Evolutionary conservation across 768 basidiomycete genomes (phyloP), one percentile per base, ranked within the genome.

Genomic region (Trametes elegans): DNA sequence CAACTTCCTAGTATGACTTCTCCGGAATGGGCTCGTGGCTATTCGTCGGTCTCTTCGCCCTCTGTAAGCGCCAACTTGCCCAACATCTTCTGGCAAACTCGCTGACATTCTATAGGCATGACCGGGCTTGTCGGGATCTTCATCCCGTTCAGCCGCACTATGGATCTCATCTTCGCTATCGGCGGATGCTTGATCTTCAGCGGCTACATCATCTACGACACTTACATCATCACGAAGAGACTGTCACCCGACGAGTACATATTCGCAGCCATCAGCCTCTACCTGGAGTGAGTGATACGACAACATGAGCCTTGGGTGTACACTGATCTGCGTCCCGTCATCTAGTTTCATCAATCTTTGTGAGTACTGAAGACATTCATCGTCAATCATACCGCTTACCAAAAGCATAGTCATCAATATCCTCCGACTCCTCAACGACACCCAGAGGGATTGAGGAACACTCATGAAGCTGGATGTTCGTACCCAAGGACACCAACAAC

Each of bases 161-260:
- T 89, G 74, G 93, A 98, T 64, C 77, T 98, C 51, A 74, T 91
- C 49, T 88, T 85, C 62, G 87, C 92, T 16, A 72, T 84, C 26
- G 85, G 86, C 38, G 93, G 87, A 14, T 86, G 85, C 61, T 74
- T 96, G 42, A 70, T 96, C 57, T 95, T 95, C 78, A 89, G 88
- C 49, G 93, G 90, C 26, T 97, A 94, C 67, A 78, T 96, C 62
- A 83, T 94, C 62, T 94, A 87, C 66, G 93, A 95, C 70, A 98
- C 96, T 2, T 93, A 88, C 69, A 68, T 83, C 59, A 95, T 98
- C 77, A 93, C 90, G 73, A 86, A 85, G 64, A 83, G 84, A 55
- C 74, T 97, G 18, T 91, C 89, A 1, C 92, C 93, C 3, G 97
- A 99, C 61, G 97, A 99, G 70, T 93, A 82, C 69, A 93, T 97